Evolutionary conservation across 257 asterid species (phyloP).

Genomic region (Euphrasia confusa): DNA sequence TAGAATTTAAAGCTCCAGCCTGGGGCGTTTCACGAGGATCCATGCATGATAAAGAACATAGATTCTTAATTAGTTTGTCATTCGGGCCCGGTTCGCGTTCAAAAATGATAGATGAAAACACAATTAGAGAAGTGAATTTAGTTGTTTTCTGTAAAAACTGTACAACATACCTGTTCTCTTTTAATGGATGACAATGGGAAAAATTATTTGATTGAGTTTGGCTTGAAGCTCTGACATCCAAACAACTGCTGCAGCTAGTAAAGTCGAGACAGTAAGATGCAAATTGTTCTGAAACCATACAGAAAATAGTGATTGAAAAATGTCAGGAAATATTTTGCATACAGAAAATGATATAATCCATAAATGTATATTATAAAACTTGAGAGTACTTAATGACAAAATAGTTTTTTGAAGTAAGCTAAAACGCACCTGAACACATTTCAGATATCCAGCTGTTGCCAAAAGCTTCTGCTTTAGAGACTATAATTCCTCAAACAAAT

Average conservation of each 20-base stretch:
- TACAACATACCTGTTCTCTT: constrained; percentile 69
- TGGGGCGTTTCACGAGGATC: no score
- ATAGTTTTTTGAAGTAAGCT: constrained; percentile 4
- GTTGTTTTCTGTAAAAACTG: constrained; percentile 16
- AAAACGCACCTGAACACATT: no score
- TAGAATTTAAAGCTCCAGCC: constrained; percentile 69
- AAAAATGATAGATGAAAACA: constrained; percentile 52
- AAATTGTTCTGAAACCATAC: no score
- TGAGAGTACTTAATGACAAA: background rate
- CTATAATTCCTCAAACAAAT: no score
- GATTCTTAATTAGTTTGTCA: constrained; percentile 85
- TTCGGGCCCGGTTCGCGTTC: constrained; percentile 94
- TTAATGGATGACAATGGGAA: constrained; percentile 89
- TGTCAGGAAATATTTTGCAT: no score
- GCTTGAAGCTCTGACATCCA: constrained; percentile 98
- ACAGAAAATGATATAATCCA: no score
- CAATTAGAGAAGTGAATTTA: constrained; percentile 22
- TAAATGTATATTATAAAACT: no score
- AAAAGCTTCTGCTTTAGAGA: no score
- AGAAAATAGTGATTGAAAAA: no score
- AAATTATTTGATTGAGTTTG: constrained; percentile 80
- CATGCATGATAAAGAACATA: constrained; percentile 77
- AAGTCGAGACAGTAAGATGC: constrained; percentile 87
- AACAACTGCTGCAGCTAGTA: constrained; percentile 90
- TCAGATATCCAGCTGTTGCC: no score